A percentile compares a stretch with the other conserved stretches of the same genome.
These are phyloP conservation scores for Biscogniauxia mediterranea DNA, from an alignment of 2,329 filamentous ascomycete species.

Conservation along the genomic window DNA sequence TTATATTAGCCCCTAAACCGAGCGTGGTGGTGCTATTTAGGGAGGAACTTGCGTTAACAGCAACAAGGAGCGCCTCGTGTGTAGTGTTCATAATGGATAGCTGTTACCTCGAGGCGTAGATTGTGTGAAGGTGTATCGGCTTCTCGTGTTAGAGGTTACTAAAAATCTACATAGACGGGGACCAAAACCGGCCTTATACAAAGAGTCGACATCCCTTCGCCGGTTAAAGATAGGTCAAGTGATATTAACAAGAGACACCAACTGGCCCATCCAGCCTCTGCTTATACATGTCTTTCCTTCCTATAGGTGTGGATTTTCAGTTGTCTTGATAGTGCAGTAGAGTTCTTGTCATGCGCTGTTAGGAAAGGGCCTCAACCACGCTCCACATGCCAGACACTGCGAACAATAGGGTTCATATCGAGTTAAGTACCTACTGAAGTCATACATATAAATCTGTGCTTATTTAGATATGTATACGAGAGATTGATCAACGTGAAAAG, in stretches of 20 bases:
- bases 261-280: neutral
- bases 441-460: neutral
- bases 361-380: neutral
- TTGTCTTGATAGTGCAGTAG: too few relatives aligned
- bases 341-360: too few relatives aligned
- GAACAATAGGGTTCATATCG: neutral
- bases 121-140: neutral
- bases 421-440: neutral
- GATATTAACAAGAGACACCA: neutral
- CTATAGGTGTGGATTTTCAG: too few relatives aligned
- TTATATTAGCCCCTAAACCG: constrained; percentile 14
- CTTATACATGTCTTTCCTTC: neutral
- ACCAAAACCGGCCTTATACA: neutral
- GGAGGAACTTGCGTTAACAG: constrained; percentile 15
- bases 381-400: neutral
- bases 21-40: constrained; percentile 14
- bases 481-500: neutral
- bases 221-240: neutral
- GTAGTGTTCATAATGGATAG: constrained; percentile 25
- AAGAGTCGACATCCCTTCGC: neutral
- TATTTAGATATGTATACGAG: neutral
- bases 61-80: constrained; percentile 17
- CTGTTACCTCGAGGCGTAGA: neutral
- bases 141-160: neutral
- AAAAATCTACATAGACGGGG: neutral